Evolutionary conservation across 2,329 filamentous ascomycete species (phyloP), one percentile per base, ranked within the genome.

Genomic region (Verticillium alfalfae): DNA sequence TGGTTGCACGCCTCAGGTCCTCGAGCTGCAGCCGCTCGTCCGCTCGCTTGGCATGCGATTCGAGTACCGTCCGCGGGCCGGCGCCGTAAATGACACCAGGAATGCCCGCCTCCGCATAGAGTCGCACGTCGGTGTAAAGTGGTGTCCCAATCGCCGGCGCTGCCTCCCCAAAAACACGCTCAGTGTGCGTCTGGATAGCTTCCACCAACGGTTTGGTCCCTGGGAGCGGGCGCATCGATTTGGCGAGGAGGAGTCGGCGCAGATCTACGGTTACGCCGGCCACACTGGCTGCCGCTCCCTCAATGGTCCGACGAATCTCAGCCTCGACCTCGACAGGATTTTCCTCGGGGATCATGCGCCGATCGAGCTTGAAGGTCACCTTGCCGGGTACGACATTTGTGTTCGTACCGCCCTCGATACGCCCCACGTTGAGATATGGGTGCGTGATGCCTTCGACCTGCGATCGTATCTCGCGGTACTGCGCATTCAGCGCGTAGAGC

Each of bases 381-480:
- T 59, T 60, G 16, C 62, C 62, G 2, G 62, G 62, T 12, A 63
- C 57, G 41, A 63, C 60, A 15, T 63, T 63, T 22, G 62, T 63
- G 57, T 63, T 61, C 8, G 62, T 63, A 8, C 60, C 62, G 39
- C 62, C 62, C 34, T 63, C 60, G 62, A 63, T 63, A 36, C 62
- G 60, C 26, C 62, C 60, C 41, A 63, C 57, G 57, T 63, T 62
- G 10, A 63, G 62, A 55, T 63, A 63, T 2, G 62, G 62, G n/a
- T 63, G 62, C 16, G 57, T 60, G 37, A 62, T 63, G 41, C 60
- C 57, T 15, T 56, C 34, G 18, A 63, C 62, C 18, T 52, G 22
- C 4, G 62, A 63, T 36, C 59, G 38, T 16, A 63, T 56, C 52
- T 36, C 16, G 5, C 57, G 62, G 34, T 61, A 63, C 18, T 49